A percentile compares a stretch with the other conserved stretches of the same genome.
Evolutionary conservation across 345 rosid genomes (phyloP).

Genomic region (Camelina hispida): DNA sequence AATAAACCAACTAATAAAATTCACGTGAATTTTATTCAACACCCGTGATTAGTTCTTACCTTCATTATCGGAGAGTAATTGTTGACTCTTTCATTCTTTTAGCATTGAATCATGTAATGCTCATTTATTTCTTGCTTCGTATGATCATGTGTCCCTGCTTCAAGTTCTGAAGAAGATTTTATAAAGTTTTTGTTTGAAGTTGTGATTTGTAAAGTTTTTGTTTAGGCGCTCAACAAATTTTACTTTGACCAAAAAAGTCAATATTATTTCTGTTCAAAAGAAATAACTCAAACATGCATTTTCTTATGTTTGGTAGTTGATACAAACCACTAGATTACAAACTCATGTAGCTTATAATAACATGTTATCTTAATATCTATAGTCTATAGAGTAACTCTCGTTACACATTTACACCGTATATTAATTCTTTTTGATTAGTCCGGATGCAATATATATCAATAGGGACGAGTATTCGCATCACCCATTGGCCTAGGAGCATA

Average conservation of each 20-base stretch:
- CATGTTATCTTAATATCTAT: not conserved
- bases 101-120: not conserved
- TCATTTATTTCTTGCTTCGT: not conserved
- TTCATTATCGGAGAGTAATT: constrained; percentile 35
- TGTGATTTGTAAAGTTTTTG: not conserved
- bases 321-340: not conserved
- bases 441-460: not conserved
- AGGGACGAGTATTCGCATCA: constrained; percentile 43
- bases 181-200: too few species aligned
- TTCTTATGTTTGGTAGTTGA: not conserved
- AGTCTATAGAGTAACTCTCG: not conserved
- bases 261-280: too few species aligned
- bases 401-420: not conserved
- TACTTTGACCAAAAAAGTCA: not conserved
- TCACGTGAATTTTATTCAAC: constrained; percentile 26
- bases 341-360: not conserved
- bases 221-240: not conserved
- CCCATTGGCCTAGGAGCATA: constrained; percentile 56
- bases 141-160: not conserved
- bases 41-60: constrained; percentile 33
- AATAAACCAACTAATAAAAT: not conserved
- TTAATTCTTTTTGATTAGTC: not conserved
- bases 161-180: too few species aligned
- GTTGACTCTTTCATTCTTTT: constrained; percentile 7
- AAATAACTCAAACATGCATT: not conserved